Percentiles rank a stretch among this genome's conserved stretches.
Evolutionary conservation across 805 yeast species (phyloP).

Genomic region (Osmozyma mogii): DNA sequence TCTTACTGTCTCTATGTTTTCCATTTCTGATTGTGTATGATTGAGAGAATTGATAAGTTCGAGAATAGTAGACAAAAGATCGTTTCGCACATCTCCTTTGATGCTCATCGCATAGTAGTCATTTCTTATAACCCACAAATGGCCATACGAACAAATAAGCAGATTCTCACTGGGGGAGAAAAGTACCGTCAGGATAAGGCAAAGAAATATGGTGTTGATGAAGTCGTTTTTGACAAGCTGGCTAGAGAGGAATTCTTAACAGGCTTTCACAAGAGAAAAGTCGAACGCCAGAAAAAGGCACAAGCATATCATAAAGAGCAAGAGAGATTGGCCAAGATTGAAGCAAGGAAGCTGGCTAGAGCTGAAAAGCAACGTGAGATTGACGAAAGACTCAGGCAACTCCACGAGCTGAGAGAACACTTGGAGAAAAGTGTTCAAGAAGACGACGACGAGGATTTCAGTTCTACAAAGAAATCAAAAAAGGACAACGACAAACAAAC

Average conservation of each 20-base stretch:
- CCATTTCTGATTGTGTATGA: too few relatives aligned
- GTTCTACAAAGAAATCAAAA: constrained; percentile 2
- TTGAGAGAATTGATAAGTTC: too few relatives aligned
- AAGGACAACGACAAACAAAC: constrained; percentile 1
- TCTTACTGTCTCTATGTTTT: too few relatives aligned
- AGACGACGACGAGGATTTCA: constrained; percentile 14
- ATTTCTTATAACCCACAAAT: too few relatives aligned
- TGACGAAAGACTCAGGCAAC: constrained; percentile 52
- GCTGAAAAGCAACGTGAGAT: constrained; percentile 64
- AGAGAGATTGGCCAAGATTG: constrained; percentile 62
- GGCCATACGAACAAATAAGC: constrained; percentile 54
- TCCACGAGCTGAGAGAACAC: constrained; percentile 37
- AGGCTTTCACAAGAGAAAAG: constrained; percentile 91
- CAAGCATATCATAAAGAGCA: constrained; percentile 68
- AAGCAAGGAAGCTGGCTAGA: constrained; percentile 63
- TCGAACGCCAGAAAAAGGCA: constrained; percentile 84
- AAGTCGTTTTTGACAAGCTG: constrained; percentile 75
- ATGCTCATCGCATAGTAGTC: too few relatives aligned
- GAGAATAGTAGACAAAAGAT: too few relatives aligned
- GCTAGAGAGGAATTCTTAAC: constrained; percentile 80
- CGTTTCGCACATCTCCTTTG: too few relatives aligned
- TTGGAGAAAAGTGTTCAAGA: constrained; percentile 13
- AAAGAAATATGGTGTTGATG: constrained; percentile 50
- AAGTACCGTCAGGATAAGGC: constrained; percentile 60
- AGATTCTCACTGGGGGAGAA: constrained; percentile 82